These are phyloP conservation scores for Pseudovirgaria hyperparasitica DNA, from an alignment of 2,329 filamentous ascomycete species.

Conservation along the genomic window DNA sequence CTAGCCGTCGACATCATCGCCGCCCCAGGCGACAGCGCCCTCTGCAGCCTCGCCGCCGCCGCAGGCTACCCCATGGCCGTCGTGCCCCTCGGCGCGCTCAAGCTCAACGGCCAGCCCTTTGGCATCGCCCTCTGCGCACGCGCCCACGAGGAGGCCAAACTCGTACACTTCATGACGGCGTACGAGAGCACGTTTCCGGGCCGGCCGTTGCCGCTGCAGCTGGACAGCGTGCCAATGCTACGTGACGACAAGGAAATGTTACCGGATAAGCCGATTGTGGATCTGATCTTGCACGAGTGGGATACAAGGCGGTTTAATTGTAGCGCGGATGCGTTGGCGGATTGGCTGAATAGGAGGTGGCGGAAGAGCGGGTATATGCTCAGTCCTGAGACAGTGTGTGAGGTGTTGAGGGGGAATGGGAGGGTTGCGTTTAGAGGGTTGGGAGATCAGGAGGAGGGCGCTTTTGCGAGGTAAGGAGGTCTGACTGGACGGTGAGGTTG, in stretches of 20 bases:
- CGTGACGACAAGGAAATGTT: slow-evolving; percentile 14
- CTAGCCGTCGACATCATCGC: slow-evolving; percentile 20
- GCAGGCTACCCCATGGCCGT: slow-evolving; percentile 23
- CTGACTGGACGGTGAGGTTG: too few species aligned
- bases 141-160: slow-evolving; percentile 17
- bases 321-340: slow-evolving; percentile 18
- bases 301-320: slow-evolving; percentile 19
- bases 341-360: slow-evolving; percentile 22
- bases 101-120: slow-evolving; percentile 23
- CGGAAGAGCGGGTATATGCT: slow-evolving; percentile 21
- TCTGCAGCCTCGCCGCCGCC: slow-evolving; percentile 21
- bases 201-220: slow-evolving; percentile 17
- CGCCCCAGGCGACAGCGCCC: slow-evolving; percentile 20
- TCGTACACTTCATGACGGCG: slow-evolving; percentile 23
- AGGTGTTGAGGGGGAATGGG: slow-evolving; percentile 20
- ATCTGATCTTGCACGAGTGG: slow-evolving; percentile 22
- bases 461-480: slow-evolving; percentile 11
- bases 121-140: slow-evolving; percentile 19
- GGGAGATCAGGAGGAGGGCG: slow-evolving; percentile 20
- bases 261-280: slow-evolving; percentile 20
- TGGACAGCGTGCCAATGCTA: slow-evolving; percentile 15
- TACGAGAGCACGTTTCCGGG: slow-evolving; percentile 23
- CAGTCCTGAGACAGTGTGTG: slow-evolving; percentile 21
- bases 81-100: slow-evolving; percentile 19
- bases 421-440: slow-evolving; percentile 21